phyloP scores from a whole-genome alignment of 192 early-diverging fungal species.

The Backusella circina region DNA sequence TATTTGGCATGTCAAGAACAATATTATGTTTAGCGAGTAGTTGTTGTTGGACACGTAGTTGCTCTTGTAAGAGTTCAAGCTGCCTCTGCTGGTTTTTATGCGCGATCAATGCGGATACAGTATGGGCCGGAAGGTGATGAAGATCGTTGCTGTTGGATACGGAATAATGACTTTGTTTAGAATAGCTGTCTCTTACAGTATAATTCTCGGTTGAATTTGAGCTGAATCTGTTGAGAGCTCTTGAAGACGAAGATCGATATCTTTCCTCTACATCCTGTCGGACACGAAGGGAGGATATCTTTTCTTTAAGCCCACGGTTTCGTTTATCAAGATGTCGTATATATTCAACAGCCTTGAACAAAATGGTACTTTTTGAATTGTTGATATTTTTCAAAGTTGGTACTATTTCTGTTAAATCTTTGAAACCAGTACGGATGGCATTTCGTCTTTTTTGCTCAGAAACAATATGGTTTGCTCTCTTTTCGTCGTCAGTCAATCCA shows the following conservation, averaged over 20 bases:
- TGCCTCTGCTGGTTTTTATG: slow-evolving; percentile 33
- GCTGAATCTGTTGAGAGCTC: background rate
- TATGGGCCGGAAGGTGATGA: background rate
- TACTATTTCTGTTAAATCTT: slow-evolving; percentile 85
- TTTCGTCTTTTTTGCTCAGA: slow-evolving; percentile 74
- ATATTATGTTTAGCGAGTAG: slow-evolving; percentile 25
- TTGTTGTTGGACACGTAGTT: slow-evolving; percentile 25
- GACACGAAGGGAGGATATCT: slow-evolving; percentile 8
- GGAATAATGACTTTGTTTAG: background rate
- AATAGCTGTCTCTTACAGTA: background rate
- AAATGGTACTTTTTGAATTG: slow-evolving; percentile 65
- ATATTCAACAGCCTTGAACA: slow-evolving; percentile 66
- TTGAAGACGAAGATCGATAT: background rate
- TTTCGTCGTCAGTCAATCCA: slow-evolving; percentile 68
- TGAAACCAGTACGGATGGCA: slow-evolving; percentile 79
- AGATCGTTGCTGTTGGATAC: background rate
- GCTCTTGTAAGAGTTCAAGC: slow-evolving; percentile 24
- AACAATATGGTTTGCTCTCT: slow-evolving; percentile 67
- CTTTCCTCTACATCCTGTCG: slow-evolving; percentile 9
- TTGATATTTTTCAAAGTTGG: slow-evolving; percentile 70
- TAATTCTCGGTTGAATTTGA: background rate
- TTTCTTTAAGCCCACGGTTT: slow-evolving; percentile 36
- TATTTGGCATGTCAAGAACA: background rate
- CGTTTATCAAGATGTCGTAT: slow-evolving; percentile 57
- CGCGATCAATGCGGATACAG: slow-evolving; percentile 25